These are phyloP conservation scores for Diplocarpon mali DNA, from an alignment of 2,329 filamentous ascomycete genomes.

Conservation along the genomic window DNA sequence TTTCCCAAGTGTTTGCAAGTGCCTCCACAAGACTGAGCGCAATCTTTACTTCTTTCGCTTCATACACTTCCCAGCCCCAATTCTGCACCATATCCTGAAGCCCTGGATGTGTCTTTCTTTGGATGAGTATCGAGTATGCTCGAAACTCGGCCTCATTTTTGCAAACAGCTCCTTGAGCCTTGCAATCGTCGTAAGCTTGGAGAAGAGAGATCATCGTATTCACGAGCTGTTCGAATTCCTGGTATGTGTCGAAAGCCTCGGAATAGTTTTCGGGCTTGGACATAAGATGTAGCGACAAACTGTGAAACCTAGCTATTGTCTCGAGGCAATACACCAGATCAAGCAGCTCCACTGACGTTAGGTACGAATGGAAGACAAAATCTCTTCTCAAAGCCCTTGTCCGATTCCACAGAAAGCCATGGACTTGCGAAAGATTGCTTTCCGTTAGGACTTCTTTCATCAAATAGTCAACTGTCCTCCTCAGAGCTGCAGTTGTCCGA, in stretches of 20 bases:
- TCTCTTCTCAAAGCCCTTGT: conserved; percentile 57
- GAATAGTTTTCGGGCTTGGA: conserved; percentile 43
- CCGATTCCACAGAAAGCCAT: conserved; percentile 58
- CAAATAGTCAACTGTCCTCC: conserved; percentile 51
- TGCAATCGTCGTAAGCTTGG: conserved; percentile 56
- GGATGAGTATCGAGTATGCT: conserved; percentile 53
- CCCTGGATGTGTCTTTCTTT: conserved; percentile 43
- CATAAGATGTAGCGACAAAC: conserved; percentile 51
- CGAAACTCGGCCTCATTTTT: conserved; percentile 56
- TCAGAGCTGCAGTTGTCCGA: conserved; percentile 46
- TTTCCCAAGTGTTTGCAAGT: conserved; percentile 45
- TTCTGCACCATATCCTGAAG: conserved; percentile 42
- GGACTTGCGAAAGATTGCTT: conserved; percentile 43
- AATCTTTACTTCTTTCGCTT: conserved; percentile 48
- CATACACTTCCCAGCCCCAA: conserved; percentile 45
- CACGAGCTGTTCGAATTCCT: conserved; percentile 56
- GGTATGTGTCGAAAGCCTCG: conserved; percentile 53
- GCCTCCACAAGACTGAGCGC: conserved; percentile 50
- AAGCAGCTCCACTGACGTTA: conserved; percentile 42
- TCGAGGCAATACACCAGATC: conserved; percentile 54
- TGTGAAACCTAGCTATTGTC: conserved; percentile 56
- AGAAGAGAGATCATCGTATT: conserved; percentile 55
- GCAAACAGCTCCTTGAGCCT: conserved; percentile 44
- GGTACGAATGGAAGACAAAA: conserved; percentile 54
- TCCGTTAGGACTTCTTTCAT: conserved; percentile 45